Conservation (phyloP, 305 asterid genomes). For the Solanum chacoense region DNA sequence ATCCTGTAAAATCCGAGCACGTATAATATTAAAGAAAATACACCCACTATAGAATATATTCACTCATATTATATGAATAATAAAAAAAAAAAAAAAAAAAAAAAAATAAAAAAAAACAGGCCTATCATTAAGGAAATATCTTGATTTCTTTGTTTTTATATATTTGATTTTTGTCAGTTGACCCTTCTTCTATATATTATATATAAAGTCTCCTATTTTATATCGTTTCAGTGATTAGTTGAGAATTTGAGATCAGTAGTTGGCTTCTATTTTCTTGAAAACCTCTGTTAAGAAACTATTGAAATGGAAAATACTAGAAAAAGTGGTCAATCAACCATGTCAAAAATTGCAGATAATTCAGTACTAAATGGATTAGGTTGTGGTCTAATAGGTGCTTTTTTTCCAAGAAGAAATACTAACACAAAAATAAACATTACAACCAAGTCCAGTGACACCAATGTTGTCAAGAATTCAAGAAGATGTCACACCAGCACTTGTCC, state of each 20-base stretch:
- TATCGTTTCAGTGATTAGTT: background rate
- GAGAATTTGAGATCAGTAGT: background rate
- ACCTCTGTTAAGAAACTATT: background rate
- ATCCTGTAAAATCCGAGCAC: background rate
- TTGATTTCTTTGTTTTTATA: background rate
- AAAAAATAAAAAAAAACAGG: background rate
- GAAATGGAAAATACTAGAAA: conserved; percentile 12
- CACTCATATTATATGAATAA: background rate
- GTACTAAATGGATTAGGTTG: conserved; percentile 31
- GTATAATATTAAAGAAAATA: background rate
- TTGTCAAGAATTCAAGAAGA: conserved; percentile 6
- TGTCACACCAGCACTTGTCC: background rate
- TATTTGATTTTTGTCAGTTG: background rate
- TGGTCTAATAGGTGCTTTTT: conserved; percentile 33
- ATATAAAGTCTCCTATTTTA: background rate
- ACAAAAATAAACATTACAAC: conserved; percentile 10
- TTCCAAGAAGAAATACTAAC: conserved; percentile 10
- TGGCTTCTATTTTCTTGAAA: background rate
- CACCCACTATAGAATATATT: background rate
- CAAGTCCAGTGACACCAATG: background rate
- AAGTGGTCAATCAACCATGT: conserved; percentile 4
- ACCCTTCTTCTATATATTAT: background rate
- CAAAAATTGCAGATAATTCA: background rate
- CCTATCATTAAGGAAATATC: background rate
- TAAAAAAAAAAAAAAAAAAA: too few relatives aligned